phyloP scores from a whole-genome alignment of 2,329 filamentous ascomycete species.

The Pestalotiopsis sp. region DNA sequence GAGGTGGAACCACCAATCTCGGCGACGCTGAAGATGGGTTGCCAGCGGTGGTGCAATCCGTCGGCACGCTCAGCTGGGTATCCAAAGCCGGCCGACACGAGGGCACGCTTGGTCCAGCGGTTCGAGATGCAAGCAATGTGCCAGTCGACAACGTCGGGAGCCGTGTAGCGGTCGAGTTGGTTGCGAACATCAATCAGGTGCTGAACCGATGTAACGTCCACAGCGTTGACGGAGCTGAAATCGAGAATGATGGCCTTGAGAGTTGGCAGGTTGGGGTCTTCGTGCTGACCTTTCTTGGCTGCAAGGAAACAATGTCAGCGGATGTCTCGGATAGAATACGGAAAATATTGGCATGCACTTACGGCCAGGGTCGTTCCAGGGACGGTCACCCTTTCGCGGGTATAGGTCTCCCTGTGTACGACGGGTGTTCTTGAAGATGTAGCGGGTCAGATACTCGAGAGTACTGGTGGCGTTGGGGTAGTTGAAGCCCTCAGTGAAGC shows the following conservation, averaged over 20 bases:
- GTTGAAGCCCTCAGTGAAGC: constrained; percentile 93
- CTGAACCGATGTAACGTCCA: constrained; percentile 91
- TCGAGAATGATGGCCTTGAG: constrained; percentile 92
- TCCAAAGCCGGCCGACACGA: constrained; percentile 86
- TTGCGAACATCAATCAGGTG: constrained; percentile 93
- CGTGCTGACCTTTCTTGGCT: constrained; percentile 50
- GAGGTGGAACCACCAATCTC: constrained; percentile 76
- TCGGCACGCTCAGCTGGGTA: constrained; percentile 65
- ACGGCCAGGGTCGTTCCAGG: constrained; percentile 91
- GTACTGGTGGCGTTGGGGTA: constrained; percentile 93
- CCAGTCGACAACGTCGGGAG: constrained; percentile 87
- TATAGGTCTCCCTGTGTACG: constrained; percentile 74
- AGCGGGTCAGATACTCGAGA: constrained; percentile 73
- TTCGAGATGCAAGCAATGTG: constrained; percentile 94
- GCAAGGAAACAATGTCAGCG: not conserved
- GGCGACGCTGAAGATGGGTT: constrained; percentile 92
- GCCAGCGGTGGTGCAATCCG: constrained; percentile 71
- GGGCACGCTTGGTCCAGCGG: constrained; percentile 90
- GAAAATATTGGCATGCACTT: not conserved
- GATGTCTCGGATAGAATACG: not conserved
- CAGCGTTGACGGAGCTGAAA: constrained; percentile 90
- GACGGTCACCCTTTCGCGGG: constrained; percentile 71
- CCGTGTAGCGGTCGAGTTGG: constrained; percentile 83
- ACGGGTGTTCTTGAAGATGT: constrained; percentile 72
- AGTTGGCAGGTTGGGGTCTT: constrained; percentile 59